Percentiles rank a stretch among this genome's conserved stretches.
These are phyloP conservation scores for Pulveroboletus sp. DNA, from an alignment of 768 basidiomycete species.

Conservation along the genomic window DNA sequence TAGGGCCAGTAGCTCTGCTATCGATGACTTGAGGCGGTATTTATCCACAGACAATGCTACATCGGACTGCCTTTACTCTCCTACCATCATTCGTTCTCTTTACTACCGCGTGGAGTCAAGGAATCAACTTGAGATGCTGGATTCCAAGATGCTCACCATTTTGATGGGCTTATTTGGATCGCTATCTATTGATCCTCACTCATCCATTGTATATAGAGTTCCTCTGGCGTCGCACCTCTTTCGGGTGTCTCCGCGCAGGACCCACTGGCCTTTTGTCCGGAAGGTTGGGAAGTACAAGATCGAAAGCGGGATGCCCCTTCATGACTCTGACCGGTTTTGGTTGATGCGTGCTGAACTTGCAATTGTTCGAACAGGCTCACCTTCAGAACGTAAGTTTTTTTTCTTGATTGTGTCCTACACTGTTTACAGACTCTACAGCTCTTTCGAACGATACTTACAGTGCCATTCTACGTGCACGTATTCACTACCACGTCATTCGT, in stretches of 20 bases:
- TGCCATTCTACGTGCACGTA: conserved; percentile 33
- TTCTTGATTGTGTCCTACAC: neutral
- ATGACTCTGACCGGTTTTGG: conserved; percentile 59
- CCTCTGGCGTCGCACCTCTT: conserved; percentile 31
- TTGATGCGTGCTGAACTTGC: conserved; percentile 49
- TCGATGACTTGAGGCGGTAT: conserved; percentile 13
- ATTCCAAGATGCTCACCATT: conserved; percentile 35
- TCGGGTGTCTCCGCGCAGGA: conserved; percentile 12
- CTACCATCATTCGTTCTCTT: conserved; percentile 36
- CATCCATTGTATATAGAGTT: conserved; percentile 25
- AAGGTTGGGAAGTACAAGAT: conserved; percentile 46
- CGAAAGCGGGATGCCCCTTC: conserved; percentile 30
- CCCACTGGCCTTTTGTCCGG: conserved; percentile 51
- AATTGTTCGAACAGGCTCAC: conserved; percentile 13
- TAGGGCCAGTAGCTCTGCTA: conserved; percentile 1
- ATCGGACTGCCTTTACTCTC: conserved; percentile 19
- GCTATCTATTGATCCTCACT: conserved; percentile 36
- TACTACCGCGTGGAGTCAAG: conserved; percentile 37
- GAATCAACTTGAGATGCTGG: conserved; percentile 34
- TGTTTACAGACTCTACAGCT: conserved; percentile 13
- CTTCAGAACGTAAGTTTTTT: conserved; percentile 14
- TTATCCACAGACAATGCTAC: conserved; percentile 13
- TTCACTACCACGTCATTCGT: conserved; percentile 41
- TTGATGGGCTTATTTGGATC: conserved; percentile 51
- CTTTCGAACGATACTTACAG: conserved; percentile 6